These are phyloP conservation scores for Zymoseptoria brevis DNA, from an alignment of 2,329 filamentous ascomycete species.

Conservation along the genomic window DNA sequence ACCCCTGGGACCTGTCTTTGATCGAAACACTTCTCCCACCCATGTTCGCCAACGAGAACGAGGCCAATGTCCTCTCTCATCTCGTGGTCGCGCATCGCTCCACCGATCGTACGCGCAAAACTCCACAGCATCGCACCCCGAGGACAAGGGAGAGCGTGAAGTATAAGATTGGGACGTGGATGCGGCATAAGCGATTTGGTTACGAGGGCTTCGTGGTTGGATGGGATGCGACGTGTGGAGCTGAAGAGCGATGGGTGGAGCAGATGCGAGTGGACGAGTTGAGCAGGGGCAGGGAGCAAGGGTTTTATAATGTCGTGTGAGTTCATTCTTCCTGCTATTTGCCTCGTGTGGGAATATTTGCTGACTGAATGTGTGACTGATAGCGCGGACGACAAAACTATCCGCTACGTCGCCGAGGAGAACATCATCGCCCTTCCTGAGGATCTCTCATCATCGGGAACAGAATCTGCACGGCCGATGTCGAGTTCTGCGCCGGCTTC, in stretches of 20 bases:
- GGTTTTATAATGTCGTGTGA: slow-evolving; percentile 83
- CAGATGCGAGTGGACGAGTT: slow-evolving; percentile 56
- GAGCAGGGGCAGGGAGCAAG: slow-evolving; percentile 54
- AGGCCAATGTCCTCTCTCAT: slow-evolving; percentile 48
- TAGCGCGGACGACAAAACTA: slow-evolving; percentile 47
- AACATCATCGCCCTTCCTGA: slow-evolving; percentile 61
- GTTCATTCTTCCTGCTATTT: slow-evolving; percentile 26
- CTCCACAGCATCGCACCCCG: slow-evolving; percentile 17
- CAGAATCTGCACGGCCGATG: not conserved
- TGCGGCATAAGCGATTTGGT: slow-evolving; percentile 70
- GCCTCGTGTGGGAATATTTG: too few relatives aligned
- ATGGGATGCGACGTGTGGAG: slow-evolving; percentile 62
- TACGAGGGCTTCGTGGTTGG: slow-evolving; percentile 79
- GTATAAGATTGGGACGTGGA: slow-evolving; percentile 73
- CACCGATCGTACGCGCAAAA: slow-evolving; percentile 49
- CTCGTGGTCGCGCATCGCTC: slow-evolving; percentile 49
- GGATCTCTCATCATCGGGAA: not conserved
- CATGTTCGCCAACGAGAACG: slow-evolving; percentile 45
- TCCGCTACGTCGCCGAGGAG: slow-evolving; percentile 71
- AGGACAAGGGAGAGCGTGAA: slow-evolving; percentile 32
- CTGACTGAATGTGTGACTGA: too few relatives aligned
- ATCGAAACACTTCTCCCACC: slow-evolving; percentile 61
- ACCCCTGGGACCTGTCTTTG: slow-evolving; percentile 63
- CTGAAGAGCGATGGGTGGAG: slow-evolving; percentile 55
- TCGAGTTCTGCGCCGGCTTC: not conserved